A percentile compares a stretch with the other conserved stretches of the same genome.
These are phyloP conservation scores for Gracilariopsis chorda DNA, from an alignment of 23 red algal genomes.

Conservation along the genomic window DNA sequence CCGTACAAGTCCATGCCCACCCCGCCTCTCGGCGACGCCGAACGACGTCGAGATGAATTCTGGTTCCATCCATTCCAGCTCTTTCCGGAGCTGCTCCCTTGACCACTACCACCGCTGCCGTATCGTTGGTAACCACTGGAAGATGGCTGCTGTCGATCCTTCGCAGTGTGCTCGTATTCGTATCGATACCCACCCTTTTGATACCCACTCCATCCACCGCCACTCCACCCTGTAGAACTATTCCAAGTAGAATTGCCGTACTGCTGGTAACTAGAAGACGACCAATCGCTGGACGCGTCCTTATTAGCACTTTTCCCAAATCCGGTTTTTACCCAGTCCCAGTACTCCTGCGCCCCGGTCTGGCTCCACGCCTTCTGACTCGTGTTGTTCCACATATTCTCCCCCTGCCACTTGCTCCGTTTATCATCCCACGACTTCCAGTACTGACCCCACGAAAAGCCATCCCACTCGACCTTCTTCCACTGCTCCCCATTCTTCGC, in stretches of 20 bases:
- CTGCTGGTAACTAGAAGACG: not conserved
- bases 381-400: not conserved
- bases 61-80: conserved; percentile 26
- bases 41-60: not conserved
- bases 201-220: conserved; percentile 11
- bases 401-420: not conserved
- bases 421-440: conserved; percentile 63
- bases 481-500: conserved; percentile 70
- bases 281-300: not conserved
- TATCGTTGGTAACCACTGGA: not conserved
- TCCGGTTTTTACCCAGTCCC: conserved; percentile 55
- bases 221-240: not conserved
- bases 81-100: not conserved
- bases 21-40: not conserved
- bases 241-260: not conserved
- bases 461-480: conserved; percentile 60
- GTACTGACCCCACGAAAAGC: conserved; percentile 53
- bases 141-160: not conserved
- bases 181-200: conserved; percentile 55
- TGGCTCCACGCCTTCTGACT: conserved; percentile 44
- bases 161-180: not conserved
- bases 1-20: conserved; percentile 66
- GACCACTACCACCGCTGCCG: not conserved
- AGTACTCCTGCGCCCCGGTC: conserved; percentile 44
- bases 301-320: not conserved